Conservation (phyloP, 192 early-diverging fungal genomes). For the Allomyces macrogynus region DNA sequence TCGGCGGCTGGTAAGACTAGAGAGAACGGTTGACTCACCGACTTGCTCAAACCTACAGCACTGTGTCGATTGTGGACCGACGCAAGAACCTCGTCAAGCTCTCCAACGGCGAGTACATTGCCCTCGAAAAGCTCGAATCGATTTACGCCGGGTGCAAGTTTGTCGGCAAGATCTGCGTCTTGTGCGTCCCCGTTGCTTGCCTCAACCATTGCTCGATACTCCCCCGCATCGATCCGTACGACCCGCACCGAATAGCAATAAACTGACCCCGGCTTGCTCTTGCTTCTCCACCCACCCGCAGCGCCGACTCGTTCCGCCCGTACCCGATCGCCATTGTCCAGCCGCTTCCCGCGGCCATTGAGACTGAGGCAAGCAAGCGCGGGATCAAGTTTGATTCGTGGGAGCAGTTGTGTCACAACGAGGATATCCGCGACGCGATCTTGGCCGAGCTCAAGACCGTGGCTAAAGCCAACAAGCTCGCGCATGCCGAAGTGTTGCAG, state of each 20-base stretch:
- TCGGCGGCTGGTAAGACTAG: too few species aligned
- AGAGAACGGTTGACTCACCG: too few species aligned
- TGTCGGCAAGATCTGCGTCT: too few species aligned
- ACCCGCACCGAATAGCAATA: too few species aligned
- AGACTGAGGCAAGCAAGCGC: constrained; percentile 19
- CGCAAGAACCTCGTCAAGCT: constrained; percentile 89
- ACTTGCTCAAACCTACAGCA: constrained; percentile 1
- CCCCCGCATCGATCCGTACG: too few species aligned
- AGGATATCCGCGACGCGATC: constrained; percentile 20
- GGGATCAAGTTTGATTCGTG: constrained; percentile 19
- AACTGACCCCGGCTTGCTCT: background rate
- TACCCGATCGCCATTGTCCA: constrained; percentile 59
- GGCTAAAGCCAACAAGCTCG: constrained; percentile 45
- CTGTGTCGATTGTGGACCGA: constrained; percentile 69
- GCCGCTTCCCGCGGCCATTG: constrained; percentile 34
- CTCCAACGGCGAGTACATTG: constrained; percentile 78
- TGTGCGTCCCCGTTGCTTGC: too few species aligned
- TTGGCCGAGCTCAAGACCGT: constrained; percentile 6
- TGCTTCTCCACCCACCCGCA: constrained; percentile 57
- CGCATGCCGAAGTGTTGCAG: constrained; percentile 49
- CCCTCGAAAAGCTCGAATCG: constrained; percentile 82
- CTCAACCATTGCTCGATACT: too few species aligned
- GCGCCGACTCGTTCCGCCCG: constrained; percentile 44
- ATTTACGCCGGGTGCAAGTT: constrained; percentile 51
- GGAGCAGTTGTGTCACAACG: constrained; percentile 26